Percentiles rank a stretch among this genome's conserved stretches.
Evolutionary conservation across 23 red algal genomes (phyloP).

Genomic region (Gracilaria gracilis): DNA sequence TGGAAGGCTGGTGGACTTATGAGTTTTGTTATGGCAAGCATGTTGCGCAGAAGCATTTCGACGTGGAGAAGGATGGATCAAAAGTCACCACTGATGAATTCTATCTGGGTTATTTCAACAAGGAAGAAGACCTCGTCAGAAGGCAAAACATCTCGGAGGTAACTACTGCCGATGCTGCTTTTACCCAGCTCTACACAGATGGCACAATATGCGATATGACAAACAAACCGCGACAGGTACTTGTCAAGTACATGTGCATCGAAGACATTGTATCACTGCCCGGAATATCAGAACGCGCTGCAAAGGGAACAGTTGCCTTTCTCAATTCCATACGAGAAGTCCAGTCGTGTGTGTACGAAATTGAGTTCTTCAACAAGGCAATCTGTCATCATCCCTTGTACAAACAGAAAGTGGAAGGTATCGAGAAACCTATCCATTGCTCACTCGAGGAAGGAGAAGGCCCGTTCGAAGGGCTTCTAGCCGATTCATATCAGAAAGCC

Average conservation of each 20-base stretch:
- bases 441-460: slow-evolving; percentile 43
- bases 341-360: slow-evolving; percentile 83
- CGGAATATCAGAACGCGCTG: slow-evolving; percentile 17
- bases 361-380: slow-evolving; percentile 81
- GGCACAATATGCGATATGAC: slow-evolving; percentile 82
- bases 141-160: slow-evolving; percentile 39
- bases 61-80: slow-evolving; percentile 28
- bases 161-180: slow-evolving; percentile 38
- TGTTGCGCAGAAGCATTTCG: slow-evolving; percentile 73
- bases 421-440: slow-evolving; percentile 53
- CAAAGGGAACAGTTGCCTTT: slow-evolving; percentile 2
- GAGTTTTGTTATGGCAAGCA: slow-evolving; percentile 83
- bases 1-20: slow-evolving; percentile 90
- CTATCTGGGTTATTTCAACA: slow-evolving; percentile 63
- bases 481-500: slow-evolving; percentile 48
- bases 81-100: slow-evolving; percentile 19
- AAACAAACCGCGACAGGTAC: slow-evolving; percentile 65
- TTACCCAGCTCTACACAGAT: slow-evolving; percentile 69
- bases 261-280: slow-evolving; percentile 36
- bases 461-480: slow-evolving; percentile 55
- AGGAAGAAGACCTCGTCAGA: slow-evolving; percentile 32
- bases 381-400: slow-evolving; percentile 74
- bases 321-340: slow-evolving; percentile 75
- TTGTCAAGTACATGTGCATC: slow-evolving; percentile 81
- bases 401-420: slow-evolving; percentile 16